A percentile compares a stretch with the other conserved stretches of the same genome.
Evolutionary conservation across 2,329 filamentous ascomycete genomes (phyloP).

Genomic region (Aspergillus pseudoviridinutans): DNA sequence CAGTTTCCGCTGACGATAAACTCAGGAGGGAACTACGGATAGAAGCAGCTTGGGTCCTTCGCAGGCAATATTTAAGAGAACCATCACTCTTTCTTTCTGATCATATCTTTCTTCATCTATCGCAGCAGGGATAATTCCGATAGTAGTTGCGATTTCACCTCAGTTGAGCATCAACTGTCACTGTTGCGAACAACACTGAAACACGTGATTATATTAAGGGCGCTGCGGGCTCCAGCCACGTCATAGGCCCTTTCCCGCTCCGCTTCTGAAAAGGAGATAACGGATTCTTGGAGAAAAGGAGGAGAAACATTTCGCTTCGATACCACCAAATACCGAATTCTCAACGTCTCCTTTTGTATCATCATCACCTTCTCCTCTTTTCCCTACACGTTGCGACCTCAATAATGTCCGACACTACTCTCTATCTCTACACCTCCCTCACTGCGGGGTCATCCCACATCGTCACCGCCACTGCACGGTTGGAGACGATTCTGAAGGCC

Average conservation of each 20-base stretch:
- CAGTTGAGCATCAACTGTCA: not conserved
- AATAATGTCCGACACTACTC: conserved; percentile 52
- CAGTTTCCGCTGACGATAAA: not conserved
- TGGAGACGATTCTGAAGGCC: conserved; percentile 93
- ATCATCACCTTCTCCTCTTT: not conserved
- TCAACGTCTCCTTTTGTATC: not conserved
- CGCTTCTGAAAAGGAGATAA: not conserved
- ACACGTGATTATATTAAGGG: not conserved
- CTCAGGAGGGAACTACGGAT: not conserved
- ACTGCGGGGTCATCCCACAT: conserved; percentile 95
- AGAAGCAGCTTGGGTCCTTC: not conserved
- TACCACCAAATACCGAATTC: not conserved
- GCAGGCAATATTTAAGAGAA: not conserved
- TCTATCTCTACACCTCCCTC: conserved; percentile 95
- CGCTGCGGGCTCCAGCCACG: not conserved
- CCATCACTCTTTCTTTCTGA: not conserved
- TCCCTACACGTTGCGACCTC: not conserved
- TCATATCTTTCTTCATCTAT: not conserved
- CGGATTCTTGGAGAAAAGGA: not conserved
- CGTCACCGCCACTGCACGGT: conserved; percentile 87
- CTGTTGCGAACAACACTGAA: not conserved
- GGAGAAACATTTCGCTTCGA: not conserved
- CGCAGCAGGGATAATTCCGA: not conserved
- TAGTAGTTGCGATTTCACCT: not conserved
- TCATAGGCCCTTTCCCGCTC: not conserved